Evolutionary conservation across 2,329 filamentous ascomycete genomes (phyloP).

Genomic region (Lasiodiplodia hormozganensis): DNA sequence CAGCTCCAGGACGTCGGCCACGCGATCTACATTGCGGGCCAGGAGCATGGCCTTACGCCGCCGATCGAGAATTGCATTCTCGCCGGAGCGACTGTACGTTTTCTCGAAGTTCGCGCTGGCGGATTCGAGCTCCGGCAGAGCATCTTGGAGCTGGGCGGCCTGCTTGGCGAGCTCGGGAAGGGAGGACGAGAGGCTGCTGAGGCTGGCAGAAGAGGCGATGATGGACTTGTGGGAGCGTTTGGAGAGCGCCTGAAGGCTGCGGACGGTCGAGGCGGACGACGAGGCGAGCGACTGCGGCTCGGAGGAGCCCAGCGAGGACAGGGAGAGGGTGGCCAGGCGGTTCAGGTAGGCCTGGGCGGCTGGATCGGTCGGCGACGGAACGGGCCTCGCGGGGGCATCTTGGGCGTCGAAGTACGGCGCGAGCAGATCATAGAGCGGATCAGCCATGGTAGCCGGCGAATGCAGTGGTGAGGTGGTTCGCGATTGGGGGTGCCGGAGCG

Average conservation of each 20-base stretch:
- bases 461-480: constrained; percentile 4
- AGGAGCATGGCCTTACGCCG: constrained; percentile 83
- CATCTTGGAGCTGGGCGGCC: constrained; percentile 70
- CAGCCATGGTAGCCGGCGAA: constrained; percentile 45
- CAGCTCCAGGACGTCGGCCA: constrained; percentile 90
- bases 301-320: constrained; percentile 72
- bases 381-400: constrained; percentile 47
- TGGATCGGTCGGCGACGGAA: constrained; percentile 55
- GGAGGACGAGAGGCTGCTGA: constrained; percentile 73
- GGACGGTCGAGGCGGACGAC: constrained; percentile 77
- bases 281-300: constrained; percentile 85
- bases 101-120: constrained; percentile 81
- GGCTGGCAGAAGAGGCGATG: constrained; percentile 78
- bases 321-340: constrained; percentile 76
- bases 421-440: constrained; percentile 78
- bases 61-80: constrained; percentile 69
- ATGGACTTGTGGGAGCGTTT: constrained; percentile 88
- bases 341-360: constrained; percentile 74
- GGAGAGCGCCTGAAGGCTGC: constrained; percentile 85
- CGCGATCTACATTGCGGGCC: constrained; percentile 83
- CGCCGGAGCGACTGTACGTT: constrained; percentile 77
- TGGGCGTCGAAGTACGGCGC: constrained; percentile 63
- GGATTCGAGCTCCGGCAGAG: constrained; percentile 79
- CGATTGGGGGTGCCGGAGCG: constrained; percentile 15
- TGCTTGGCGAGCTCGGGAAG: constrained; percentile 74